These are phyloP conservation scores for Mucor piriformis DNA, from an alignment of 371 early-diverging fungal species.

Conservation along the genomic window DNA sequence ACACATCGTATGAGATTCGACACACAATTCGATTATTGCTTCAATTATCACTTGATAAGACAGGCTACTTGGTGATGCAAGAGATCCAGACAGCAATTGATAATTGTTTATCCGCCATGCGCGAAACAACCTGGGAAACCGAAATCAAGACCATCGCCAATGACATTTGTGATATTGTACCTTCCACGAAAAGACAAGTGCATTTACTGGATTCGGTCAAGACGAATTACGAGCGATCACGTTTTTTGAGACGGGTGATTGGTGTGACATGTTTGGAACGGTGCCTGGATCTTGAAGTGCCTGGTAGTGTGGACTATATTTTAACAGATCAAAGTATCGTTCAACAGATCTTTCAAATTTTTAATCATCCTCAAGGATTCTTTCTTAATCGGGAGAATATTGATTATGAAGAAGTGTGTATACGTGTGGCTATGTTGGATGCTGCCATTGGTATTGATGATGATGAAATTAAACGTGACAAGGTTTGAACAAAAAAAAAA, in stretches of 20 bases:
- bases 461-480: constrained; percentile 27
- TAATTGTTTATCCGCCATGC: constrained; percentile 25
- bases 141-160: constrained; percentile 26
- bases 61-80: constrained; percentile 23
- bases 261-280: constrained; percentile 24
- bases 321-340: constrained; percentile 12
- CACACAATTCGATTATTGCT: constrained; percentile 30
- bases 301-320: constrained; percentile 15
- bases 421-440: constrained; percentile 28
- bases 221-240: constrained; percentile 27
- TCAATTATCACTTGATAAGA: constrained; percentile 36
- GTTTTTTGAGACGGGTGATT: constrained; percentile 28
- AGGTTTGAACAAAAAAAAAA: constrained; percentile 8
- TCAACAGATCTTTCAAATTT: constrained; percentile 11
- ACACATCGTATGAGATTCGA: constrained; percentile 23
- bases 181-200: constrained; percentile 10
- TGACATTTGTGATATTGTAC: constrained; percentile 19
- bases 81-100: constrained; percentile 39
- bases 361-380: constrained; percentile 22
- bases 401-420: constrained; percentile 28
- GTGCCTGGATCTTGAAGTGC: constrained; percentile 19
- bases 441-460: constrained; percentile 35
- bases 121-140: constrained; percentile 17
- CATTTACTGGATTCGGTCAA: constrained; percentile 31
- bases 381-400: constrained; percentile 16